Percentiles rank a stretch among this genome's conserved stretches.
Conservation (phyloP, 306 rosid genomes). For the Ceratonia siliqua region DNA sequence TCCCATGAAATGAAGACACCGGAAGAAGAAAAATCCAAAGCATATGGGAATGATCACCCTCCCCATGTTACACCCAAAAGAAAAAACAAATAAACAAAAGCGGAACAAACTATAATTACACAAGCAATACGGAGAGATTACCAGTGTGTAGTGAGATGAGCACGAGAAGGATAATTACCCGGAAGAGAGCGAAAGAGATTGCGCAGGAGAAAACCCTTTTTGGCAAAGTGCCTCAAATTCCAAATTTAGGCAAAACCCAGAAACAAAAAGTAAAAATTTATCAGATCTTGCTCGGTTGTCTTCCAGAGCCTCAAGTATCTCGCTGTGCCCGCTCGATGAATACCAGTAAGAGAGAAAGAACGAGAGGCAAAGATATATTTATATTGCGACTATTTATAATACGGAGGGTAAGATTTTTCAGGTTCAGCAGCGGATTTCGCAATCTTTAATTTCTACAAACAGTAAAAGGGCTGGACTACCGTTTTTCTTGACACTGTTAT, state of each 20-base stretch:
- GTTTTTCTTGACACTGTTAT: conserved; percentile 32
- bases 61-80: conserved; percentile 27
- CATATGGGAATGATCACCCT: conserved; percentile 32
- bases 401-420: conserved; percentile 25
- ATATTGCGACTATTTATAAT: conserved; percentile 29
- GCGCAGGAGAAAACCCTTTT: conserved; percentile 45
- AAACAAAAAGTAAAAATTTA: conserved; percentile 21
- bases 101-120: conserved; percentile 5
- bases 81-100: neutral
- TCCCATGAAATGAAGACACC: conserved; percentile 9
- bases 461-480: conserved; percentile 39
- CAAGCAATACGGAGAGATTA: conserved; percentile 10
- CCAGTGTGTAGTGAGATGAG: neutral
- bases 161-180: conserved; percentile 31
- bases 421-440: conserved; percentile 37
- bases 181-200: conserved; percentile 34
- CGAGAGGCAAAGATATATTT: neutral
- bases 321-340: conserved; percentile 21
- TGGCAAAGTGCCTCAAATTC: conserved; percentile 50
- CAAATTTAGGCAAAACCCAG: conserved; percentile 31
- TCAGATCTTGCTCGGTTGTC: conserved; percentile 48
- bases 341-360: conserved; percentile 35
- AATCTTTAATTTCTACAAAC: conserved; percentile 32
- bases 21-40: neutral
- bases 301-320: conserved; percentile 25